phyloP scores from a whole-genome alignment of 2,329 filamentous ascomycete genomes.

The Aspergillus japonicus region DNA sequence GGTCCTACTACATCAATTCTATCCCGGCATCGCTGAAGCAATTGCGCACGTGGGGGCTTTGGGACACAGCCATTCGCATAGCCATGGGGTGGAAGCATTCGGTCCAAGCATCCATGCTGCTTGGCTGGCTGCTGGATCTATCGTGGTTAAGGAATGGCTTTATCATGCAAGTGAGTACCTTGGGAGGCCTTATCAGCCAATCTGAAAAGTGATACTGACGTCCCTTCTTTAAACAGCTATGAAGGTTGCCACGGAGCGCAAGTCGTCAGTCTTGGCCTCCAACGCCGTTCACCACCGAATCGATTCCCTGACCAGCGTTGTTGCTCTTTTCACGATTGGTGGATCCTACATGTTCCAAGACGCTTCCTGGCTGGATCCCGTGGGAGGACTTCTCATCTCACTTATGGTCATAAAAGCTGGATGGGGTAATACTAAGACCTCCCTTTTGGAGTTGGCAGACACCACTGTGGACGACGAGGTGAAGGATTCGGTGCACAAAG shows the following conservation, averaged over 20 bases:
- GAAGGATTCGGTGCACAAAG: slow-evolving; percentile 67
- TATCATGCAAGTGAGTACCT: slow-evolving; percentile 85
- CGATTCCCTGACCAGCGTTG: slow-evolving; percentile 91
- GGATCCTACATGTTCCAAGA: slow-evolving; percentile 83
- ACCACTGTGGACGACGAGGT: slow-evolving; percentile 83
- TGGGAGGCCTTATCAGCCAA: background rate
- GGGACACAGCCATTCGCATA: slow-evolving; percentile 62
- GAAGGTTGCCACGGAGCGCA: slow-evolving; percentile 91
- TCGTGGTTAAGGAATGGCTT: slow-evolving; percentile 92
- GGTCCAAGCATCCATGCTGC: slow-evolving; percentile 88
- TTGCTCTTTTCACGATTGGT: slow-evolving; percentile 83
- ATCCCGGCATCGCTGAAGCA: slow-evolving; percentile 62
- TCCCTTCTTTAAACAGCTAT: slow-evolving; percentile 60
- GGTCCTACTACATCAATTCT: slow-evolving; percentile 70
- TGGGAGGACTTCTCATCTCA: slow-evolving; percentile 89
- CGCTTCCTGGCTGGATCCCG: slow-evolving; percentile 89
- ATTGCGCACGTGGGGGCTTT: slow-evolving; percentile 38
- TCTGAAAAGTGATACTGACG: background rate
- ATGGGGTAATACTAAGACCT: slow-evolving; percentile 76
- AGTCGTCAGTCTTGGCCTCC: slow-evolving; percentile 91
- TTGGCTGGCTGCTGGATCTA: slow-evolving; percentile 88
- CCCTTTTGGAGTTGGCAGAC: slow-evolving; percentile 88
- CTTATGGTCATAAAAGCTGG: slow-evolving; percentile 91
- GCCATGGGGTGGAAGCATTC: slow-evolving; percentile 49
- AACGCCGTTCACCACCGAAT: slow-evolving; percentile 96